Conservation (phyloP, 2,329 filamentous ascomycete genomes). For the Aspergillus unguis region DNA sequence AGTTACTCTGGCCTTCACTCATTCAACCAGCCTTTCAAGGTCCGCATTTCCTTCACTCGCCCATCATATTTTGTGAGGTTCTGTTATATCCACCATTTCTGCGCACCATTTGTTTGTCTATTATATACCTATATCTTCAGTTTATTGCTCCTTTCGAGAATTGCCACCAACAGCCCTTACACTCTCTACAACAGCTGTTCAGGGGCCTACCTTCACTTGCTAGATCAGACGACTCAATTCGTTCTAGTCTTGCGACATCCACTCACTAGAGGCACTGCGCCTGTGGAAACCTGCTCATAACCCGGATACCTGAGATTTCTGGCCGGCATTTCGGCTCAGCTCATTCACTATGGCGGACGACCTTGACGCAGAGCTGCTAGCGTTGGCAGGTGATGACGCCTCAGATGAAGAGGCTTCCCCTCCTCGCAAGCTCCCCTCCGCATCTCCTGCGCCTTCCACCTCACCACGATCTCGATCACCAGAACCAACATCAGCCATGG, state of each 20-base stretch:
- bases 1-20: slow-evolving; percentile 10
- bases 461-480: slow-evolving; percentile 47
- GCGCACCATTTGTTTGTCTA: background rate
- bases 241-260: background rate
- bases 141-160: slow-evolving; percentile 4
- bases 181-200: slow-evolving; percentile 22
- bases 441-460: slow-evolving; percentile 51
- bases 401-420: slow-evolving; percentile 54
- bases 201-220: slow-evolving; percentile 14
- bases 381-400: slow-evolving; percentile 68
- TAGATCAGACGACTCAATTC: background rate
- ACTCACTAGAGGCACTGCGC: slow-evolving; percentile 7
- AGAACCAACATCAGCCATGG: slow-evolving; percentile 45
- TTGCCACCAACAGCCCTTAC: slow-evolving; percentile 11
- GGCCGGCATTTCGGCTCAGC: slow-evolving; percentile 2
- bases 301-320: slow-evolving; percentile 12
- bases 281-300: background rate
- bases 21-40: slow-evolving; percentile 15
- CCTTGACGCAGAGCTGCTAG: slow-evolving; percentile 89
- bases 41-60: background rate
- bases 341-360: slow-evolving; percentile 66
- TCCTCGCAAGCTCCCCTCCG: slow-evolving; percentile 54
- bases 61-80: slow-evolving; percentile 3
- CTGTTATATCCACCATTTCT: background rate
- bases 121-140: slow-evolving; percentile 12